Evolutionary conservation across 768 basidiomycete species (phyloP).

Genomic region (Trametes sanguinea): DNA sequence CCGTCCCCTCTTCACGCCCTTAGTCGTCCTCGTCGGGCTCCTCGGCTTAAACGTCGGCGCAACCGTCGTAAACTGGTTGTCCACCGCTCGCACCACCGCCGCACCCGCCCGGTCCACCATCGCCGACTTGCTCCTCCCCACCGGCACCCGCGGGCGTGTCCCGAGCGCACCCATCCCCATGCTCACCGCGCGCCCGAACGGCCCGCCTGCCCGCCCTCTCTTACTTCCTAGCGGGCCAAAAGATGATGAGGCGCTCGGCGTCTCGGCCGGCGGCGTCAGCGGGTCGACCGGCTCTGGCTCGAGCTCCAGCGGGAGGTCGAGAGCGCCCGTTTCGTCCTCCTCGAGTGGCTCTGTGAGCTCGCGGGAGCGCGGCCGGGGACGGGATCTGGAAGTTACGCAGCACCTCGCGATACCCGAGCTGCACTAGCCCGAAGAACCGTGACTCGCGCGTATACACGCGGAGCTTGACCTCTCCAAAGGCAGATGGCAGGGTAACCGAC

Average conservation of each 20-base stretch:
- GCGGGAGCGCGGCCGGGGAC: neutral
- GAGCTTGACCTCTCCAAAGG: constrained; percentile 71
- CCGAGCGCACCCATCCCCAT: constrained; percentile 3
- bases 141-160: neutral
- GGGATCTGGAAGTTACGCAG: constrained; percentile 28
- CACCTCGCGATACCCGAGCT: constrained; percentile 62
- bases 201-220: neutral
- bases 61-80: constrained; percentile 22
- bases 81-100: constrained; percentile 9
- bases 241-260: constrained; percentile 39
- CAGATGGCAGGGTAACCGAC: constrained; percentile 61
- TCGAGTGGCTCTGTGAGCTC: neutral
- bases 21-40: constrained; percentile 14
- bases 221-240: too few species aligned
- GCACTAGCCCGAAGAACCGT: constrained; percentile 59
- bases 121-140: constrained; percentile 14
- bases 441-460: constrained; percentile 70
- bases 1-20: constrained; percentile 17
- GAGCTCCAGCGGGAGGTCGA: constrained; percentile 6
- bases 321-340: neutral
- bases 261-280: constrained; percentile 41
- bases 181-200: constrained; percentile 23
- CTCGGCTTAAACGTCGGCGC: constrained; percentile 9
- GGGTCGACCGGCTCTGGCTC: constrained; percentile 4
- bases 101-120: constrained; percentile 4